Evolutionary conservation across 2,329 filamentous ascomycete genomes (phyloP), one percentile per base, ranked within the genome.

Genomic region (Claviceps pusilla): DNA sequence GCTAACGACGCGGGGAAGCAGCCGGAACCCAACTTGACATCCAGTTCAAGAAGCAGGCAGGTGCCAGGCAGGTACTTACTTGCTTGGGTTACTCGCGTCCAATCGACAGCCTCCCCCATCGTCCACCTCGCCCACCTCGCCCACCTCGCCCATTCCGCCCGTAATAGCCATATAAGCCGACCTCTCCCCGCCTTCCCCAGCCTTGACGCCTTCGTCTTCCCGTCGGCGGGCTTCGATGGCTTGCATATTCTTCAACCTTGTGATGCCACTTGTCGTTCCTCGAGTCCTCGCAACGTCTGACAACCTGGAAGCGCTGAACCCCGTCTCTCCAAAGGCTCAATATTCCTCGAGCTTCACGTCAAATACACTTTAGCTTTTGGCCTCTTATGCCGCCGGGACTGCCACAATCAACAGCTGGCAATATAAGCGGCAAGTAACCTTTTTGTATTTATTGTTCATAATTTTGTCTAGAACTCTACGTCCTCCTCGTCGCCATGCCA

Each of bases 401-500:
- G 10, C 7, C 35, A 12, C 10, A 48, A 37, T 11, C 14, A 49
- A 19, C 24, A 11, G 19, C 19, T 4, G 19, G 10, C 11, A 29
- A 12, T 24, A 35, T 35, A 35, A 48, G 46, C 29, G 24, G 12
- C 29, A 49, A 19, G 31, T 5, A 16, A 19, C n/a, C 11, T 28
- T 14, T 14, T 28, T 10, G 14, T 19, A 48, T 47, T 7, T 46
- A 29, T 54, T 52, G 55, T 55, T 7, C 9, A 58, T 9, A 29
- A 24, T 24, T 24, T 24, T 24, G 24, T 24, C 24, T 2, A 24
- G 24, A 6, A 14, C 14, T 24, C 5, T 46, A 37, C 7, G 28
- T 6, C 19, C 4, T 11, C 29, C 11, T 28, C 7, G 42, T 16
- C 24, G 37, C 14, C 51, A 63, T 64, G 57, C 48, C 61, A 46